Evolutionary conservation across 345 rosid species (phyloP), one percentile per base, ranked within the genome.

Genomic region (Eucalyptus tenuipes): DNA sequence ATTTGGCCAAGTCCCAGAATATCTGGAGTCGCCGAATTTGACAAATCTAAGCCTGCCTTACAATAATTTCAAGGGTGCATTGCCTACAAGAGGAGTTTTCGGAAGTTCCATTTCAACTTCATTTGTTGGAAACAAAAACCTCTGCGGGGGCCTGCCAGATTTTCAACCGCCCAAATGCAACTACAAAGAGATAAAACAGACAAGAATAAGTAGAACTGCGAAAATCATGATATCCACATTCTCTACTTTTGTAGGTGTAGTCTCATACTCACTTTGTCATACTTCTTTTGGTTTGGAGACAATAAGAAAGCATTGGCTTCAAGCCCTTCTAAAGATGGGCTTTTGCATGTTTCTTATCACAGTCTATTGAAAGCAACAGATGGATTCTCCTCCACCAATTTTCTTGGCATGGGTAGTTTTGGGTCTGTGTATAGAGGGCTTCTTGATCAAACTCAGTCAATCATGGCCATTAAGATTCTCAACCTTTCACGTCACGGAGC

Each of bases 201-300:
- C 0, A 13, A 57, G 22, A 57, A 25, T 57, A 24, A 57, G 64
- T 0, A 3, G 64, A 57, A 25, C 13, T 25, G 29, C 22, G 10
- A 25, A 57, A 57, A 10, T 24, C 10, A n/a, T 57, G 1, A 57
- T 57, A 24, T 57, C 13, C 0, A 57, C 13, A 0, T 0, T 57
- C 64, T 57, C 7, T 25, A 13, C 64, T 57, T 4, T 57, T 57
- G 14, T 18, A 4, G 64, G 64, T 24, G n/a, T 24, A 57, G 64
- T n/a, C 0, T 57, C 64, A 57, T 25, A 25, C 1, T 57, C 2
- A 25, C 64, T 57, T 57, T 57, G n/a, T 57, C 11, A 57, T 57
- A 24, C 15, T 57, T 57, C 64, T 57, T 57, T 1, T 11, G 7
- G 14, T 10, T 10, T 25, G 1, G n/a, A 57, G 7, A 57, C n/a